Base-by-base conservation (phyloP, 1,284 basidiomycete genomes). In the Heliocybe sulcata region DNA sequence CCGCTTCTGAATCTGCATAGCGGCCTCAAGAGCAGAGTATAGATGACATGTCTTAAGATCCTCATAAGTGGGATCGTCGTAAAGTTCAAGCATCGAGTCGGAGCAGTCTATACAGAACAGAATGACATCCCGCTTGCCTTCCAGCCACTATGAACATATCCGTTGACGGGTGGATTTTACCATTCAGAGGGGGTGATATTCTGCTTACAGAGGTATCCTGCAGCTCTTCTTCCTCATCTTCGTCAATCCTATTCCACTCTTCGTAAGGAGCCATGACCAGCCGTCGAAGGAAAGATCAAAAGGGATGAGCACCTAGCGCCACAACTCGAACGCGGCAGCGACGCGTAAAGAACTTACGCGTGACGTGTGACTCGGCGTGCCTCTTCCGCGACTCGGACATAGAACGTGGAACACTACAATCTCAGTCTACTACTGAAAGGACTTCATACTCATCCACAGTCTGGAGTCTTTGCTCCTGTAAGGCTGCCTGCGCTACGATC, bases 81-180 rank as follows among this genome's bases (percentile, higher is more conserved):
- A 74, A 12, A 87, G 79, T 27, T 74, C 79, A 38, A 91, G 86
- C 94, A 98, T 98, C 12, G 92, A 89, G 42, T 81, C 73, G 0
- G 94, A 95, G 56, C 91, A 92, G 69, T 99, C 95, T 57, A 98
- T 93, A 64, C 90, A 92, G 72, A 98, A 97, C 16, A 98, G 73
- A 52, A 95, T 85, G 42, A 93, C 89, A 64, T 95, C 92, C 57
- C 81, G 80, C 59, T 84, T 84, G 35, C 82, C 82, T 60, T 91
- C 87, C 59, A 83, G 81, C 55, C 80, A 77, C 90, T 93, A 25
- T 31, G 29, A 25, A 33, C 20, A n/a, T 6, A 14, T 35, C 52
- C 20, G 27, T 14, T 47, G 9, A 49, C n/a, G 20, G 29, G 29
- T 45, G 16, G 14, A 20, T n/a, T n/a, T n/a, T n/a, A n/a, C 12